Base-by-base conservation (phyloP, 768 basidiomycete species). In the Mycena epipterygia region DNA sequence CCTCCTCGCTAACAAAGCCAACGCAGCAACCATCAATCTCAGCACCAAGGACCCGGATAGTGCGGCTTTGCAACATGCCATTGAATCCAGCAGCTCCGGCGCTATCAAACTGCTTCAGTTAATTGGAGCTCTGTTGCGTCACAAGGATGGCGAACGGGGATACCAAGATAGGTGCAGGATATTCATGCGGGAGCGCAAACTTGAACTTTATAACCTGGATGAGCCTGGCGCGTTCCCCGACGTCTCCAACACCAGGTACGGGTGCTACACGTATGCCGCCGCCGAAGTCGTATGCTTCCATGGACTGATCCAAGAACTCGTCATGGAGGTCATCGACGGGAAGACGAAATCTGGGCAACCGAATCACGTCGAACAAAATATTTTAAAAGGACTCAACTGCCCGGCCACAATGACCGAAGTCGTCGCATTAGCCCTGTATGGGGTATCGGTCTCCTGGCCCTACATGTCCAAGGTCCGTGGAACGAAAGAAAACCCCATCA, bases 111-210 rank as follows among this genome's bases (percentile, higher is more conserved):
- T n/a, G n/a, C n/a, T n/a, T n/a, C n/a, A n/a, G n/a, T n/a, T n/a
- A n/a, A 68, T 76, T 6, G 80, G 80, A 1, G 59, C 73, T 1
- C 41, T 81, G 2, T 77, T 80, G 46, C 70, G 73, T 23, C 71
- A 82, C 72, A 76, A 76, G 67, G 74, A 76, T 30, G 73, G 78
- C 29, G 76, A 76, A 51, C 76, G 76, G 35, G 81, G 80, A n/a
- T 76, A 77, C 29, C 77, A 75, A 41, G 72, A 76, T 44, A 37
- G 37, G 3, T 42, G 29, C 13, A 21, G 39, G 1, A 58, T 55
- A 11, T 77, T 75, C 51, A 59, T 77, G 48, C 56, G 49, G 23
- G 19, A 61, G 23, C 53, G 64, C n/a, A 73, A 73, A 32, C 25
- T 48, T 16, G 70, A 65, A 27, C 33, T 74, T 3, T 66, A 64